Conservation (phyloP, 495 filamentous ascomycete genomes). For the Ramalina intermedia region DNA sequence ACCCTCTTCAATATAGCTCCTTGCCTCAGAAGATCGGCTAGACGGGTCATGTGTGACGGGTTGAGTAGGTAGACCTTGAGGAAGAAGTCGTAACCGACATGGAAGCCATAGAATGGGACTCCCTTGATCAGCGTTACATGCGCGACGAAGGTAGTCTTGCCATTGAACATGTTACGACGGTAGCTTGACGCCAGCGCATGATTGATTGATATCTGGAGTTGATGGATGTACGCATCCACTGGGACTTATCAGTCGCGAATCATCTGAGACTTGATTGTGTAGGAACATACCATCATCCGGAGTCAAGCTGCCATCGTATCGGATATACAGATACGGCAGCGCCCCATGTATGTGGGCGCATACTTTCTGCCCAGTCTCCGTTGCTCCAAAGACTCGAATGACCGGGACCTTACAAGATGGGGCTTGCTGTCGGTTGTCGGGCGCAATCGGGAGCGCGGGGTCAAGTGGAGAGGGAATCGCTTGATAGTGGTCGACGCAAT, state of each 20-base stretch:
- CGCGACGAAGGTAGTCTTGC: conserved; percentile 60
- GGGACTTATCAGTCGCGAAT: neutral
- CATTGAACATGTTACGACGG: conserved; percentile 54
- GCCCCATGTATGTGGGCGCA: conserved; percentile 94
- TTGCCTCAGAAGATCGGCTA: conserved; percentile 74
- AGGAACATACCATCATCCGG: conserved; percentile 44
- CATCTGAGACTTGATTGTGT: neutral
- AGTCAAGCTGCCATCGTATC: conserved; percentile 61
- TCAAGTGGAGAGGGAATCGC: conserved; percentile 64
- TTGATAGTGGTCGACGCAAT: conserved; percentile 92
- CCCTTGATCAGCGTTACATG: conserved; percentile 87
- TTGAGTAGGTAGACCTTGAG: conserved; percentile 91
- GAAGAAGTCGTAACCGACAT: conserved; percentile 82
- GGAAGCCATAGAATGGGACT: conserved; percentile 85
- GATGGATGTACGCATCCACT: conserved; percentile 59
- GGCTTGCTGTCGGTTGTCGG: conserved; percentile 31
- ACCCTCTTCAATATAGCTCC: conserved; percentile 67
- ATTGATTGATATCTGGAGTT: conserved; percentile 68
- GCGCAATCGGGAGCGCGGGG: conserved; percentile 48
- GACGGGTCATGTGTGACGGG: conserved; percentile 61
- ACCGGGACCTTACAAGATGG: conserved; percentile 48
- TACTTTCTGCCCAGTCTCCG: conserved; percentile 89
- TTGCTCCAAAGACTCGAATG: conserved; percentile 82
- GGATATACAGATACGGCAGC: conserved; percentile 85
- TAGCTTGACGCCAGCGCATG: conserved; percentile 72